Evolutionary conservation across 176 grass and related monocot species (phyloP).

Genomic region (Carex myosuroides): DNA sequence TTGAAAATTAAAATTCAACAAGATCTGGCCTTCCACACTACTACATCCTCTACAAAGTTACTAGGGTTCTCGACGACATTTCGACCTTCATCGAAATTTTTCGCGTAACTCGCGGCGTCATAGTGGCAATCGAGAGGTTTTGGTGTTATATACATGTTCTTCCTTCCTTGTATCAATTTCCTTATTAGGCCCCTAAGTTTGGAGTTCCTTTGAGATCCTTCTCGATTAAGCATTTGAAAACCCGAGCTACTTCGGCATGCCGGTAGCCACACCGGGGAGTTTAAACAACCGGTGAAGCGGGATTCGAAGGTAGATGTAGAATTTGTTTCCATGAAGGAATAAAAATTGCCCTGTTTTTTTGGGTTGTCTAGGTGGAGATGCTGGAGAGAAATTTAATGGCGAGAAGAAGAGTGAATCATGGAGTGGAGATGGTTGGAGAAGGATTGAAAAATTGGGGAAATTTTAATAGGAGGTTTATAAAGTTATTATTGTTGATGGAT

Average conservation of each 20-base stretch:
- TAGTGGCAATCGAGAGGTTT: constrained; percentile 62
- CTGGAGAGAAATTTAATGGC: background rate
- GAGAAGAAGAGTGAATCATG: constrained; percentile 11
- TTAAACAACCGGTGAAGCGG: constrained; percentile 32
- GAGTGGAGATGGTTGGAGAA: constrained; percentile 10
- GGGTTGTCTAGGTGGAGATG: background rate
- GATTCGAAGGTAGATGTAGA: constrained; percentile 22
- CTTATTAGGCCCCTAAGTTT: constrained; percentile 54
- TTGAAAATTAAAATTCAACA: background rate
- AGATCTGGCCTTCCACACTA: constrained; percentile 6
- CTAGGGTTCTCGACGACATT: background rate
- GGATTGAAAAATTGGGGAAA: background rate
- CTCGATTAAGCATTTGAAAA: constrained; percentile 51
- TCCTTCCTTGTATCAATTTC: constrained; percentile 61
- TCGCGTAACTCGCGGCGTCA: constrained; percentile 87
- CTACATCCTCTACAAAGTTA: background rate
- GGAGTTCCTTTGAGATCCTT: constrained; percentile 24
- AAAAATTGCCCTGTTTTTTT: background rate
- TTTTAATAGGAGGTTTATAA: constrained; percentile 1
- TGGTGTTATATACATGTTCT: constrained; percentile 45
- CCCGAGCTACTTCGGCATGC: constrained; percentile 22
- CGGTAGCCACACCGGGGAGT: constrained; percentile 37
- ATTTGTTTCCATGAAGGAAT: constrained; percentile 28
- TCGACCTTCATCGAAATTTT: constrained; percentile 84
- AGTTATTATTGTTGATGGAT: constrained; percentile 2